Evolutionary conservation across 2,329 filamentous ascomycete genomes (phyloP).

Genomic region (Arthroderma sp.): DNA sequence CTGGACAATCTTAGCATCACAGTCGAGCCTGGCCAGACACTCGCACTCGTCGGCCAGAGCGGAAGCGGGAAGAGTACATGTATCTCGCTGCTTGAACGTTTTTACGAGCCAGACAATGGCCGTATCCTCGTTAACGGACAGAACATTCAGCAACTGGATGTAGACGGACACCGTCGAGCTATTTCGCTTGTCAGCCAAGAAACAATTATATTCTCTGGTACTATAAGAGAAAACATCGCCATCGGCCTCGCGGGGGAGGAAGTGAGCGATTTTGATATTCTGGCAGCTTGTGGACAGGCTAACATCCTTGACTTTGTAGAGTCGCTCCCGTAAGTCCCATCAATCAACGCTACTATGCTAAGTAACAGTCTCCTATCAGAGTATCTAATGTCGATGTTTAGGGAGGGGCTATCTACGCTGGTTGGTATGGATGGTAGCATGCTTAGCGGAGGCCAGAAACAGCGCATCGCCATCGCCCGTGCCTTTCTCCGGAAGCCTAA

Average conservation of each 20-base stretch:
- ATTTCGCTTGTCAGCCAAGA: slow-evolving; percentile 88
- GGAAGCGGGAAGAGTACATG: slow-evolving; percentile 93
- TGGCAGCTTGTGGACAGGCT: slow-evolving; percentile 72
- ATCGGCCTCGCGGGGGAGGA: slow-evolving; percentile 58
- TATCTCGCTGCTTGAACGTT: slow-evolving; percentile 81
- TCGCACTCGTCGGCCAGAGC: slow-evolving; percentile 80
- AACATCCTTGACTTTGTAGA: slow-evolving; percentile 86
- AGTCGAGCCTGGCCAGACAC: slow-evolving; percentile 37
- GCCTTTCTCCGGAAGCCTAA: slow-evolving; percentile 84
- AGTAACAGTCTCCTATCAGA: too few species aligned
- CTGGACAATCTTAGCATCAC: slow-evolving; percentile 62
- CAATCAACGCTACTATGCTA: too few species aligned
- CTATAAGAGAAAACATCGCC: slow-evolving; percentile 79
- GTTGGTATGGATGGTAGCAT: slow-evolving; percentile 80
- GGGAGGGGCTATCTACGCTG: slow-evolving; percentile 72
- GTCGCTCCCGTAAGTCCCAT: too few species aligned
- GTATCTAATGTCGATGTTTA: too few species aligned
- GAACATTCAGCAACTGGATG: slow-evolving; percentile 67
- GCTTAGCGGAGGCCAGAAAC: slow-evolving; percentile 83
- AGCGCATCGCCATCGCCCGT: slow-evolving; percentile 84
- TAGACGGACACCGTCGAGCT: slow-evolving; percentile 73
- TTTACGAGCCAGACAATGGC: slow-evolving; percentile 79
- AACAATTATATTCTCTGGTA: slow-evolving; percentile 87
- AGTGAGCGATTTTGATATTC: slow-evolving; percentile 59
- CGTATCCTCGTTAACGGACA: slow-evolving; percentile 70